Base-by-base conservation (phyloP, 2,329 filamentous ascomycete genomes). In the Neofusicoccum sp. region DNA sequence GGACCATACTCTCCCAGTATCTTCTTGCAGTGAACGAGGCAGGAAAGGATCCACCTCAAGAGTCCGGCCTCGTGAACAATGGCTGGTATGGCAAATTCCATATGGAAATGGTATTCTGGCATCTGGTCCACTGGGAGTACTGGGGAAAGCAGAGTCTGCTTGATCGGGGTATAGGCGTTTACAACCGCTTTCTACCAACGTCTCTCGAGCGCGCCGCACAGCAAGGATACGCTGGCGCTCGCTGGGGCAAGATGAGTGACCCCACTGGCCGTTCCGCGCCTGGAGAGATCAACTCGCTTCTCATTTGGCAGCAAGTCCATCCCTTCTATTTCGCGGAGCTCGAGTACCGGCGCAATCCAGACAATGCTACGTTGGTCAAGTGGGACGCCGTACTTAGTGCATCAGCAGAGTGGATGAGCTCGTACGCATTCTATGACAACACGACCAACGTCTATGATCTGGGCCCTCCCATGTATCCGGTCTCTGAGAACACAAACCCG, bases 301-400 rank as follows among this genome's bases (percentile, higher is more conserved):
- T 87, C 3, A 82, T 86, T 61, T 87, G 84, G 84, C 84, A 87
- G 65, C 84, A 86, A 65, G 84, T 83, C 6, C 84, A 87, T 67
- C 77, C 81, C 0, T 82, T 86, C 76, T 84, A 83, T 66, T 84
- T 86, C 65, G 84, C 84, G 0, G 83, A 85, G 68, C 71, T 80
- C 16, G 80, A 84, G 66, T 85, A 81, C 65, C 75, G 80, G 24
- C 75, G 75, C 0, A 78, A 74, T 57, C 78, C 80, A 0, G 75
- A 71, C 6, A 58, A 70, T 2, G 68, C 72, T 4, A 83, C 79
- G 0, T 68, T 87, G 5, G 53, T 67, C 41, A 78, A 78, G 34
- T 87, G 85, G 85, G 80, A 86, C 59, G 67, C 68, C 0, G 69
- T 86, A 14, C 65, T 87, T 1, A 78, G 75, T 1, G 74, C 76